These are phyloP conservation scores for Cupressus sempervirens DNA, from an alignment of 75 land plant species.

Conservation along the genomic window DNA sequence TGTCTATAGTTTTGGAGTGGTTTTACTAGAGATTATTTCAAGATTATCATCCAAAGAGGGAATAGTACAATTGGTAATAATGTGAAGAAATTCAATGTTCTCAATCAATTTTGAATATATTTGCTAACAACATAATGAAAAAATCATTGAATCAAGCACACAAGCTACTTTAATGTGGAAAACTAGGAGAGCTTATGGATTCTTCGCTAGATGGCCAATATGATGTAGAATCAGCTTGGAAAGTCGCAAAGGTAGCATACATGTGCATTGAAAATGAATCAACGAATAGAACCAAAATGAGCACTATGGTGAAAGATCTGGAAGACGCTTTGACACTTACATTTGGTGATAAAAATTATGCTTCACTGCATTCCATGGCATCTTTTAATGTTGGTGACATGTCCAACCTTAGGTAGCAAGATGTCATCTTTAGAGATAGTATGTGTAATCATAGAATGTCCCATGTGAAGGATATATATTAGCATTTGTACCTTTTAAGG, in stretches of 20 bases:
- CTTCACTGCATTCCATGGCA: no score
- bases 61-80: constrained; percentile 71
- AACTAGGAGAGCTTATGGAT: not conserved
- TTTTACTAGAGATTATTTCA: constrained; percentile 83
- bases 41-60: constrained; percentile 76
- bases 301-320: constrained; percentile 55
- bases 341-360: no score
- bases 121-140: not conserved
- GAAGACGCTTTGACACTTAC: constrained; percentile 33
- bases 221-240: no score
- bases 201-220: no score
- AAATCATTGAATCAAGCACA: not conserved
- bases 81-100: no score
- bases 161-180: not conserved
- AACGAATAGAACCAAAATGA: constrained; percentile 49
- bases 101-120: not conserved
- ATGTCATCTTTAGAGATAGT: no score
- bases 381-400: no score
- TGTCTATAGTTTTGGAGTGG: no score
- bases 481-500: no score
- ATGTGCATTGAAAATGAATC: constrained; percentile 50
- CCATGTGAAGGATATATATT: no score
- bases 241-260: constrained; percentile 61
- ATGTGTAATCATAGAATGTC: no score
- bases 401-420: no score